Evolutionary conservation across 2,329 filamentous ascomycete genomes (phyloP).

Genomic region (Chalara sp.): DNA sequence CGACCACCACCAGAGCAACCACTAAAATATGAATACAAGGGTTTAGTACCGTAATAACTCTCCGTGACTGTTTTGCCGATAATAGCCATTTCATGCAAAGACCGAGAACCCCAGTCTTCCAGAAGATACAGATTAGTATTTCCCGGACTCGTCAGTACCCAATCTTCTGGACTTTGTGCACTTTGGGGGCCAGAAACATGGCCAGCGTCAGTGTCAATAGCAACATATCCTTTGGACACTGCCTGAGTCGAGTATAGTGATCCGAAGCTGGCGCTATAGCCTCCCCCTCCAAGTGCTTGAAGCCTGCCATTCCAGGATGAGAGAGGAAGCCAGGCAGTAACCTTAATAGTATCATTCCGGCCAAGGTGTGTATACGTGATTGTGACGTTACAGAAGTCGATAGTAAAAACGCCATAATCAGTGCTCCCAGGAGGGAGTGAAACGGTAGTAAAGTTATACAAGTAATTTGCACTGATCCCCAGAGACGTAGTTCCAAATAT

Average conservation of each 20-base stretch:
- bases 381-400: not conserved
- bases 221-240: constrained; percentile 17
- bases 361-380: not conserved
- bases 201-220: constrained; percentile 24
- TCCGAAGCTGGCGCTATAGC: constrained; percentile 16
- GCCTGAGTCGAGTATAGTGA: not conserved
- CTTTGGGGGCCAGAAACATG: not conserved
- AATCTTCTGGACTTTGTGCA: not conserved
- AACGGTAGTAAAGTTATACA: no score
- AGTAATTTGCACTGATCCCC: no score
- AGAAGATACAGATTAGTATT: constrained; percentile 13
- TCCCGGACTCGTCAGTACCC: not conserved
- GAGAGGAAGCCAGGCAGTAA: constrained; percentile 20
- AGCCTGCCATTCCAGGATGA: constrained; percentile 26
- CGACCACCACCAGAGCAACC: constrained; percentile 33
- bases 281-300: constrained; percentile 26
- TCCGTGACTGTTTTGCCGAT: constrained; percentile 29
- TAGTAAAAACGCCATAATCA: not conserved
- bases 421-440: no score
- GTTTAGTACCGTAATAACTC: constrained; percentile 27
- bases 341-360: not conserved
- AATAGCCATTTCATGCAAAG: constrained; percentile 27
- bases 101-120: constrained; percentile 30
- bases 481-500: no score
- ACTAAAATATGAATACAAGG: constrained; percentile 31